Percentiles rank a stretch among this genome's conserved stretches.
Evolutionary conservation across 768 basidiomycete genomes (phyloP).

Genomic region (Boletus rufocinnamomeus): DNA sequence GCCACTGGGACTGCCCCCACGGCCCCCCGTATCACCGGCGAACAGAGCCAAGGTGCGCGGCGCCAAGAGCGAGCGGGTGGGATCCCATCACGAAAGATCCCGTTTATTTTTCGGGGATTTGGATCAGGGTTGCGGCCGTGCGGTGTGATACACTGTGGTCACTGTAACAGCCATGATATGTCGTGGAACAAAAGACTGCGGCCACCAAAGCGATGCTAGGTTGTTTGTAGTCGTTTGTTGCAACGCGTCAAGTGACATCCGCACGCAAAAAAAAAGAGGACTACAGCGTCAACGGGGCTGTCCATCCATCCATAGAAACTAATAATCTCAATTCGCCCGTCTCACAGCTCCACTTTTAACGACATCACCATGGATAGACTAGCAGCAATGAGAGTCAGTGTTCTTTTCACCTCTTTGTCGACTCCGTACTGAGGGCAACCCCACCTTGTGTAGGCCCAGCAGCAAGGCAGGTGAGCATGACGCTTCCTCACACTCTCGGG

Average conservation of each 20-base stretch:
- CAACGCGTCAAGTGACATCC: background rate
- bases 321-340: too few relatives aligned
- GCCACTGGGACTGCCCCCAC: background rate
- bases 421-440: constrained; percentile 8
- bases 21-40: background rate
- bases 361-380: constrained; percentile 72
- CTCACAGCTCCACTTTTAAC: constrained; percentile 52
- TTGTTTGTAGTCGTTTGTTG: constrained; percentile 25
- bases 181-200: too few relatives aligned
- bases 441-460: constrained; percentile 55
- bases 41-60: background rate
- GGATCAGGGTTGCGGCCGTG: too few relatives aligned
- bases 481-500: background rate
- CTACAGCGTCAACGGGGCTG: too few relatives aligned
- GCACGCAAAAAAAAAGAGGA: constrained; percentile 1
- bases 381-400: constrained; percentile 77
- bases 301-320: constrained; percentile 1
- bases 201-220: background rate
- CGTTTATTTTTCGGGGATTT: too few relatives aligned
- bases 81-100: too few relatives aligned
- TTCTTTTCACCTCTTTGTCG: background rate
- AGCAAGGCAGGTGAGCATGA: constrained; percentile 54
- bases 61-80: too few relatives aligned
- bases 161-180: background rate
- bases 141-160: background rate